phyloP scores from a whole-genome alignment of 2,329 filamentous ascomycete genomes.

The Aspergillus sp. region DNA sequence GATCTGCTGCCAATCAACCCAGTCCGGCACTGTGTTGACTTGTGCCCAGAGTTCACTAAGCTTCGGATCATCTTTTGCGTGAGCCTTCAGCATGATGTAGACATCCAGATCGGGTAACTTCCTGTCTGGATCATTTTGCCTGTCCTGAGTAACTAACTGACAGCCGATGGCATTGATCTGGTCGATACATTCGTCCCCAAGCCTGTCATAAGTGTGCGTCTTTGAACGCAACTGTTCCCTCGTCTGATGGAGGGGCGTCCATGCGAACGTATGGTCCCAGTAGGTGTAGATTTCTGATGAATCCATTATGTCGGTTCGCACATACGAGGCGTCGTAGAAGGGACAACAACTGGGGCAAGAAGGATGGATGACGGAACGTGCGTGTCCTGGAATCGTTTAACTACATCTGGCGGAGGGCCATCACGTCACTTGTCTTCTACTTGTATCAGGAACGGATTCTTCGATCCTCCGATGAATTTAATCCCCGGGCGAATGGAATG shows the following conservation, averaged over 20 bases:
- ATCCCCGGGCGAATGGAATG: too few relatives aligned
- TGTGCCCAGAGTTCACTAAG: conserved; percentile 64
- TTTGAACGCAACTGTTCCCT: conserved; percentile 60
- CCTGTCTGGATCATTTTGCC: conserved; percentile 9
- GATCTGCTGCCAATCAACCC: conserved; percentile 79
- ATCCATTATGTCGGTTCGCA: neutral
- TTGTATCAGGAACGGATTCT: too few relatives aligned
- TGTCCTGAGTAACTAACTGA: conserved; percentile 27
- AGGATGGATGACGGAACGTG: too few relatives aligned
- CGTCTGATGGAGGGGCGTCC: conserved; percentile 65
- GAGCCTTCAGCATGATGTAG: conserved; percentile 62
- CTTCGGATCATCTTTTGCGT: conserved; percentile 59
- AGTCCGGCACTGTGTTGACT: conserved; percentile 66
- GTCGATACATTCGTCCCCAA: conserved; percentile 67
- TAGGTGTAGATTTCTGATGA: conserved; percentile 25
- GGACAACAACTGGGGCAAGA: neutral
- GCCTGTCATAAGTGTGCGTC: conserved; percentile 67
- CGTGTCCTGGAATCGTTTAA: too few relatives aligned
- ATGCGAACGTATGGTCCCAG: conserved; percentile 71
- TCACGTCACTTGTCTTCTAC: too few relatives aligned
- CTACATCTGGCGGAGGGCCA: too few relatives aligned
- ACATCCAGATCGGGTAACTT: conserved; percentile 56
- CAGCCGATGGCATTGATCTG: conserved; percentile 64
- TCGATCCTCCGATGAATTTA: too few relatives aligned
- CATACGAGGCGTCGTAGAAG: neutral